Evolutionary conservation across 352 stramenopile genomes (phyloP).

Genomic region (Phytophthora brassicae): DNA sequence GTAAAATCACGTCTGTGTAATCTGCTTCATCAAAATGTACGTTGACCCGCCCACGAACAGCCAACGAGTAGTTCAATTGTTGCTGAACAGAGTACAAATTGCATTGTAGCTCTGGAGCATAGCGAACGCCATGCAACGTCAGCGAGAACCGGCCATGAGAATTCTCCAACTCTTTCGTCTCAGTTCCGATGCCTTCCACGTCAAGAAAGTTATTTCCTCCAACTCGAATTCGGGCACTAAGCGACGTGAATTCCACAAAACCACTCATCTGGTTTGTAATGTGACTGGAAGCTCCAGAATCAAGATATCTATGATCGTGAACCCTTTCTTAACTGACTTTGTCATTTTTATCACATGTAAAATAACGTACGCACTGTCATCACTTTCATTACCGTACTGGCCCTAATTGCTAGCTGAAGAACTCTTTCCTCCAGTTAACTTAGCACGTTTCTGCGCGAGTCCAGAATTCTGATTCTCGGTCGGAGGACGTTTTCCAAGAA

Average conservation of each 20-base stretch:
- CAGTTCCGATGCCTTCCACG: constrained; percentile 5
- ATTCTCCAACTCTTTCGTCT: constrained; percentile 6
- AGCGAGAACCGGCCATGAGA: not conserved
- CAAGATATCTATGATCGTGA: constrained; percentile 11
- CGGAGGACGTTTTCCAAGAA: too few relatives aligned
- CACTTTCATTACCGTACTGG: constrained; percentile 22
- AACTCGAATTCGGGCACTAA: too few relatives aligned
- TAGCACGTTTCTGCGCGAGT: too few relatives aligned
- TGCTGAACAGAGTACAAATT: not conserved
- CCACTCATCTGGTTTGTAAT: constrained; percentile 8
- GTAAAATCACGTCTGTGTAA: not conserved
- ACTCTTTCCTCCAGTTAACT: too few relatives aligned
- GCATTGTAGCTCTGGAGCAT: constrained; percentile 1
- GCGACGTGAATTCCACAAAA: constrained; percentile 8
- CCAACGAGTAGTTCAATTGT: not conserved
- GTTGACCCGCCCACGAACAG: not conserved
- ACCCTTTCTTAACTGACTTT: not conserved
- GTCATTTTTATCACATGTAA: constrained; percentile 7
- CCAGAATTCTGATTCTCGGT: too few relatives aligned
- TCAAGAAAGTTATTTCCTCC: constrained; percentile 1
- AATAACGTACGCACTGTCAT: constrained; percentile 11
- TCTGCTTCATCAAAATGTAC: constrained; percentile 6
- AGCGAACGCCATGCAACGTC: not conserved
- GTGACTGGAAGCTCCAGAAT: constrained; percentile 11
- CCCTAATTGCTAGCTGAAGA: too few relatives aligned